phyloP scores from a whole-genome alignment of 2,329 filamentous ascomycete species.

The Fusarium mexicanum region DNA sequence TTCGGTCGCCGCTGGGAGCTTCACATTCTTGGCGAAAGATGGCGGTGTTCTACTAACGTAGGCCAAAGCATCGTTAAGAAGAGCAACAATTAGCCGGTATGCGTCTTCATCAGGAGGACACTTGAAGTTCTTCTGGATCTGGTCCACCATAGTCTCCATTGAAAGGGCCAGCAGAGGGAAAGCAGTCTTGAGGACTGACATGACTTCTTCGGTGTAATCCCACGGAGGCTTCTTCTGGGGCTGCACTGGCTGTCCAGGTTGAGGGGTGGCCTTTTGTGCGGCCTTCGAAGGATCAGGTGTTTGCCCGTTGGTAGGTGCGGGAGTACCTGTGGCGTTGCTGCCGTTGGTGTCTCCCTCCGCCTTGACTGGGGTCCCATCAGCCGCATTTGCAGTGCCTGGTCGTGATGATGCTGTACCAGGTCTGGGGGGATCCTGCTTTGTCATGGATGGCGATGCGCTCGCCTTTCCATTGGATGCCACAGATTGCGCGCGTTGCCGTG shows the following conservation, averaged over 20 bases:
- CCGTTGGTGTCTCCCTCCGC: conserved; percentile 54
- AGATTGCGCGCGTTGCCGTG: conserved; percentile 60
- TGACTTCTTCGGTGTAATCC: conserved; percentile 96
- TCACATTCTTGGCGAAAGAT: conserved; percentile 89
- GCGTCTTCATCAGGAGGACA: conserved; percentile 98
- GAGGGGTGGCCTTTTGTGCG: conserved; percentile 27
- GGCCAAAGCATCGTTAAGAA: conserved; percentile 93
- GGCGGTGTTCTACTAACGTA: conserved; percentile 89
- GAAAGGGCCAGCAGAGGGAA: conserved; percentile 95
- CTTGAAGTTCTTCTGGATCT: conserved; percentile 99
- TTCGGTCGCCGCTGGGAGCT: conserved; percentile 89
- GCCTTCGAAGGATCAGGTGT: conserved; percentile 39
- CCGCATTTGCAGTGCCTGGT: conserved; percentile 62
- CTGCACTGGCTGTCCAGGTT: conserved; percentile 37
- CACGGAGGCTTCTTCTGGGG: conserved; percentile 81
- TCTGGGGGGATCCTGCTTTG: conserved; percentile 62
- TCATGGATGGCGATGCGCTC: conserved; percentile 57
- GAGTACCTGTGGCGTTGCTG: conserved; percentile 38
- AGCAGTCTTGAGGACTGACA: conserved; percentile 93
- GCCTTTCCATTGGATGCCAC: conserved; percentile 56
- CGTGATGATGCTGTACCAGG: conserved; percentile 54
- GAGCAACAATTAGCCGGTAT: conserved; percentile 94
- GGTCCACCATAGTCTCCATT: conserved; percentile 99
- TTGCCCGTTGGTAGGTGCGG: conserved; percentile 42
- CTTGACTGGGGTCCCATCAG: conserved; percentile 55